Evolutionary conservation across 202 grass and related monocot species (phyloP), one percentile per base, ranked within the genome.

Genomic region (Schoenoplectus tabernaemontani): DNA sequence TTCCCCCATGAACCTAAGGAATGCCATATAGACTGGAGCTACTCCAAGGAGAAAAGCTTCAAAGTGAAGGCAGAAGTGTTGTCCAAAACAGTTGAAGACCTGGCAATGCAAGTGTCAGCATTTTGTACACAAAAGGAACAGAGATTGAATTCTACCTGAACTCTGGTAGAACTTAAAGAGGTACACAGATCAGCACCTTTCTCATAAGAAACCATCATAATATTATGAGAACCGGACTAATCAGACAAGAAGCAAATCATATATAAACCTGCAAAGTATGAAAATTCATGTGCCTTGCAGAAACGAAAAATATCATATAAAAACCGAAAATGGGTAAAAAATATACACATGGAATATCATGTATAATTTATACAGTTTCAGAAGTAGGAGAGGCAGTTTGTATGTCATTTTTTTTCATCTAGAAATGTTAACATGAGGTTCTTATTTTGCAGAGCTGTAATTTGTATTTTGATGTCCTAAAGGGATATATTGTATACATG

Each of bases 51-150:
- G 83, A 61, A 85, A 85, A 10, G 83, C 83, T 85, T 85, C 83
- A 65, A 84, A 84, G 43, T 84, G 82, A 64, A 84, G 82, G 56
- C 82, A 84, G 58, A 84, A 84, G 34, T 85, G 83, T 46, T 79
- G 73, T 47, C 83, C 83, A 69, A 85, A 85, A 85, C 83, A 85
- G 65, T 85, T 85, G 83, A 85, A 85, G 10, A 83, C 81, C 81
- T 83, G 56, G 12, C 16, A 56, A 34, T 56, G 30, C 22, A 30
- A 80, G n/a, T n/a, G n/a, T n/a, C n/a, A 66, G 24, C 48, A 41
- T 80, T 61, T 33, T 24, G 78, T 51, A 57, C 32, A 44, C 17
- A 12, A 66, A 34, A 58, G 57, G n/a, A n/a, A 30, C 2, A 71
- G 54, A 82, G 19, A 72, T 24, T 44, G 48, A 43, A 57, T 54